A percentile compares a stretch with the other conserved stretches of the same genome.
These are phyloP conservation scores for Tothia fuscella DNA, from an alignment of 2,329 filamentous ascomycete species.

Conservation along the genomic window DNA sequence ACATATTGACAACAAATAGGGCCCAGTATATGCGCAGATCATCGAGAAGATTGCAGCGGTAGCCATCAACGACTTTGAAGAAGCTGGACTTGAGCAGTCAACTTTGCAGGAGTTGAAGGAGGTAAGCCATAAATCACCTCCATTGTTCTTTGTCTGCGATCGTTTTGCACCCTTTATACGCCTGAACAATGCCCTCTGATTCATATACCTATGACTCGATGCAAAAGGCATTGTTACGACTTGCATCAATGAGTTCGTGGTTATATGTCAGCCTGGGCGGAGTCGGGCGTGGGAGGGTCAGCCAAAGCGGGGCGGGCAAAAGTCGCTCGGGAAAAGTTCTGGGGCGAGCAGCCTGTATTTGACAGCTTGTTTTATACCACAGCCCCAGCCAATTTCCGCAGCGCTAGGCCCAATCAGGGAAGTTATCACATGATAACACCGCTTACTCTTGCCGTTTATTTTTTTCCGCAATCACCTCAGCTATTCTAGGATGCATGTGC, in stretches of 20 bases:
- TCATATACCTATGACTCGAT: too few species aligned
- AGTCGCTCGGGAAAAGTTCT: background rate
- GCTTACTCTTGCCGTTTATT: slow-evolving; percentile 1
- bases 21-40: slow-evolving; percentile 78
- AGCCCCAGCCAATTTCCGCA: slow-evolving; percentile 1
- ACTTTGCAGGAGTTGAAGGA: slow-evolving; percentile 78
- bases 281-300: slow-evolving; percentile 5
- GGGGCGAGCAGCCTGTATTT: slow-evolving; percentile 8
- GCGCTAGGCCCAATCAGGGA: slow-evolving; percentile 5
- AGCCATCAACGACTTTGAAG: slow-evolving; percentile 91
- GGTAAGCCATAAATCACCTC: slow-evolving; percentile 45
- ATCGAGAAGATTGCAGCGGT: slow-evolving; percentile 54
- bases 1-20: slow-evolving; percentile 32
- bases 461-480: background rate
- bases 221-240: background rate
- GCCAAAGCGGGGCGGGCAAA: slow-evolving; percentile 9
- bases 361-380: slow-evolving; percentile 10
- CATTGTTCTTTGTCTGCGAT: background rate
- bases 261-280: slow-evolving; percentile 8
- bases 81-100: slow-evolving; percentile 79
- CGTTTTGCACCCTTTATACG: background rate
- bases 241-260: background rate
- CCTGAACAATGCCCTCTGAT: too few species aligned
- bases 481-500: background rate
- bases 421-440: slow-evolving; percentile 7